Evolutionary conservation across 768 basidiomycete species (phyloP), one percentile per base, ranked within the genome.

Genomic region (Fibroporia radiculosa): DNA sequence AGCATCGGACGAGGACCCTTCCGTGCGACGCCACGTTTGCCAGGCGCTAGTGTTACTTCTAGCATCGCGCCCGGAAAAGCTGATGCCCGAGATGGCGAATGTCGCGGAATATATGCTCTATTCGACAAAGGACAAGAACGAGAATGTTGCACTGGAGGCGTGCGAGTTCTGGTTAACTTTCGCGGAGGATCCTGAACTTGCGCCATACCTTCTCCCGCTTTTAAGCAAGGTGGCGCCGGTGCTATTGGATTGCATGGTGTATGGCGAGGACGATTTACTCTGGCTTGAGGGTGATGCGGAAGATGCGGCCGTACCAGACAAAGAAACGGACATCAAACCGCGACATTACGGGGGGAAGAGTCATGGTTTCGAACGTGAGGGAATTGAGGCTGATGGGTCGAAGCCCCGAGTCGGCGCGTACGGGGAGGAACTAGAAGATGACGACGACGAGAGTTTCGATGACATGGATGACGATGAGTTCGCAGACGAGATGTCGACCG

Each of bases 151-250:
- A 2, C 73, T 99, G 39, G 96, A 99, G 68, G 96, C 96, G 19
- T 96, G 93, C 74, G 96, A 99, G 72, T 99, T 99, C 65, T 99
- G 96, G 96, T 73, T 99, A 49, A 96, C 93, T 1, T 98, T 99
- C 59, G 93, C 96, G 13, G 96, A 99, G 62, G 92, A 97, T 54
- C 82, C 82, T 29, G 90, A 92, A 40, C 73, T 98, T 19, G 81
- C 82, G 8, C 77, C 80, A 2, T 88, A 84, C 60, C 71, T 99
- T 22, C 83, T 81, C 48, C 93, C 93, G 2, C 75, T 93, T 48
- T 73, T 99, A 7, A 80, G 73, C n/a, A 88, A 89, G 55, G 90
- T 99, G 31, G 91, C 88, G 2, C 96, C 96, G 0, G 84, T 96
- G 14, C 71, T 99, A n/a, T 72, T 99, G 49, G 85, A 95, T 60